Evolutionary conservation across 2,329 filamentous ascomycete species (phyloP), one percentile per base, ranked within the genome.

Genomic region (Botrytis galanthina): DNA sequence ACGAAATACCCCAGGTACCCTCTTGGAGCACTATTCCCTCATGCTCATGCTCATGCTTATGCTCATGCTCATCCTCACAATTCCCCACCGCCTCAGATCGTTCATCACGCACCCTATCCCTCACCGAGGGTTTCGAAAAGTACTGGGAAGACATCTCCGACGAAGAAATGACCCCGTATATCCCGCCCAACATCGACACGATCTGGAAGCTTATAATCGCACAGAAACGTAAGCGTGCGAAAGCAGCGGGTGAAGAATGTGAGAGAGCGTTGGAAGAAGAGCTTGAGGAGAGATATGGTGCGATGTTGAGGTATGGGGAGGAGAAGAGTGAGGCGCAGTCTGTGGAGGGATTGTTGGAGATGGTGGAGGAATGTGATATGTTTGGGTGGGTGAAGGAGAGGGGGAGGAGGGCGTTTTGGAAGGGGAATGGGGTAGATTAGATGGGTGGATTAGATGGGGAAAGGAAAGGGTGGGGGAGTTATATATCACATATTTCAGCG

Each of bases 1-100:
- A 7, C 12, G 4, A 16, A 16, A 16, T 7, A n/a, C 5, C 26
- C 48, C 12, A n/a, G 3, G 0, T 0, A 7, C 5, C 48, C 26
- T n/a, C 48, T n/a, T 2, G n/a, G 9, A 10, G 9, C 46, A 22
- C 3, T 9, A 26, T 9, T 48, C 20, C 20, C 20, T 46, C 20
- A 39, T 39, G 1, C 37, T 46, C 44, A 46, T 46, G 2, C 44
- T 46, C 44, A 46, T 22, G n/a, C 20, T 46, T 8, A 39, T 39
- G 1, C 37, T 46, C 44, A 46, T 46, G 2, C 44, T 46, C 44
- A 46, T 22, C 20, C 20, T 46, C 44, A 46, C 42, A 7, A 44
- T 0, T 46, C 7, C 44, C 20, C 44, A 0, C 44, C 22, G 1
- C 44, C 44, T 7, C 20, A 46, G 6, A 44, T 5, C 16, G 16